Conservation (phyloP, 805 yeast species). For the Kodamaea restingae region DNA sequence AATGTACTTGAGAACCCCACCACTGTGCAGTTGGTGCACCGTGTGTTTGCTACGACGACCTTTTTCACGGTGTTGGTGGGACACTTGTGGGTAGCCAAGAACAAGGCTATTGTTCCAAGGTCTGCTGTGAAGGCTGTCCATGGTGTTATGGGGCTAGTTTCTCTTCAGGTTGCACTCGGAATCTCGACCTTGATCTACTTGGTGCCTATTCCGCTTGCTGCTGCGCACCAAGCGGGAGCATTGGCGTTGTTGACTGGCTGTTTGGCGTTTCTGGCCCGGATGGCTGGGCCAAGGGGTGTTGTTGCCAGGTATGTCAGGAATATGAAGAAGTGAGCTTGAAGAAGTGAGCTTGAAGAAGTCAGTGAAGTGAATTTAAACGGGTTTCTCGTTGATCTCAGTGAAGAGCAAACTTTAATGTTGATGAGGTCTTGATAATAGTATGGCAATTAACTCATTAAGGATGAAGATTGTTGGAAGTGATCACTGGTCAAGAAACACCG, state of each 20-base stretch:
- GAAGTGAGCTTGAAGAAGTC: too few species aligned
- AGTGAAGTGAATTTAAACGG: too few species aligned
- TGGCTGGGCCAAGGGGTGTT: slow-evolving; percentile 30
- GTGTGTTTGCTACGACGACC: slow-evolving; percentile 78
- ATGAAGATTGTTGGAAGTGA: too few species aligned
- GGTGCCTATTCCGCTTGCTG: slow-evolving; percentile 91
- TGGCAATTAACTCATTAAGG: too few species aligned
- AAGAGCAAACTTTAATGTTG: too few species aligned
- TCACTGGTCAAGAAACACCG: too few species aligned
- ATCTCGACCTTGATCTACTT: slow-evolving; percentile 78
- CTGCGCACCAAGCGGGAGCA: slow-evolving; percentile 97
- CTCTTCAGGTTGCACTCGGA: slow-evolving; percentile 82
- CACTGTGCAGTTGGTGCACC: slow-evolving; percentile 88
- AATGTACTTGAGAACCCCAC: slow-evolving; percentile 93
- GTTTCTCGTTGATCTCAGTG: too few species aligned
- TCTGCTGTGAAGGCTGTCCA: slow-evolving; percentile 52
- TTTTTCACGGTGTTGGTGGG: slow-evolving; percentile 65
- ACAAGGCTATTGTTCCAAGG: slow-evolving; percentile 55
- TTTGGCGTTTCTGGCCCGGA: slow-evolving; percentile 42
- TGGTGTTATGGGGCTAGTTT: slow-evolving; percentile 75
- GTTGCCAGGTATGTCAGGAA: slow-evolving; percentile 1
- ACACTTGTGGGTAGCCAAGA: slow-evolving; percentile 63
- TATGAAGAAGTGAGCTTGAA: background rate
- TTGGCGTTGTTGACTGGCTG: slow-evolving; percentile 79
- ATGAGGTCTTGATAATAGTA: too few species aligned